Evolutionary conservation across 768 basidiomycete genomes (phyloP).

Genomic region (Suillus decipiens): DNA sequence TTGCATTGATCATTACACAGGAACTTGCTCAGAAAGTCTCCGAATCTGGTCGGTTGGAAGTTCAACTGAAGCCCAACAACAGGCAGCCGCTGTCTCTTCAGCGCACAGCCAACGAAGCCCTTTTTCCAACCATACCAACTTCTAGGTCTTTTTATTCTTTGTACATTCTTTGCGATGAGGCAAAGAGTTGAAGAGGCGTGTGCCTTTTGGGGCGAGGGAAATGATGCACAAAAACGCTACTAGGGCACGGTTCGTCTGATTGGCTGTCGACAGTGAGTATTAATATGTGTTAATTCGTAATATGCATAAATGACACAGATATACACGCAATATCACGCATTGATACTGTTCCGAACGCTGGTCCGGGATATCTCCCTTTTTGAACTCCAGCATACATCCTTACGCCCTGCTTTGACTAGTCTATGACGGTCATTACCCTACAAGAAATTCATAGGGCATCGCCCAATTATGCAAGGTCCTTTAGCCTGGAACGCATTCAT

Average conservation of each 20-base stretch:
- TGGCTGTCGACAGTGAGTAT: slow-evolving; percentile 2
- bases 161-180: background rate
- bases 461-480: background rate
- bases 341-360: background rate
- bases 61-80: background rate
- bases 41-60: background rate
- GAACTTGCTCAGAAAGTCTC: background rate
- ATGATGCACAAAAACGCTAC: background rate
- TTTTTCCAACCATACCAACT: background rate
- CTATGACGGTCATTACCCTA: background rate
- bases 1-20: background rate
- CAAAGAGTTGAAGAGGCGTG: slow-evolving; percentile 1
- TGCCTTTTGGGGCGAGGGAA: background rate
- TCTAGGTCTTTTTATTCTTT: background rate
- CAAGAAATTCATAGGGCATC: slow-evolving; percentile 5
- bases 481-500: background rate
- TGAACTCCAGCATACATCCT: slow-evolving; percentile 1
- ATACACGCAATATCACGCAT: background rate
- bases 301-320: background rate
- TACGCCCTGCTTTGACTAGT: background rate
- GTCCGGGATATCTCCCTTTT: background rate
- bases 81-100: background rate
- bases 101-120: background rate
- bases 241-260: slow-evolving; percentile 6
- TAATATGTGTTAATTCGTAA: background rate